Conservation (phyloP, 1,284 basidiomycete species). For the Puccinia triticina region DNA sequence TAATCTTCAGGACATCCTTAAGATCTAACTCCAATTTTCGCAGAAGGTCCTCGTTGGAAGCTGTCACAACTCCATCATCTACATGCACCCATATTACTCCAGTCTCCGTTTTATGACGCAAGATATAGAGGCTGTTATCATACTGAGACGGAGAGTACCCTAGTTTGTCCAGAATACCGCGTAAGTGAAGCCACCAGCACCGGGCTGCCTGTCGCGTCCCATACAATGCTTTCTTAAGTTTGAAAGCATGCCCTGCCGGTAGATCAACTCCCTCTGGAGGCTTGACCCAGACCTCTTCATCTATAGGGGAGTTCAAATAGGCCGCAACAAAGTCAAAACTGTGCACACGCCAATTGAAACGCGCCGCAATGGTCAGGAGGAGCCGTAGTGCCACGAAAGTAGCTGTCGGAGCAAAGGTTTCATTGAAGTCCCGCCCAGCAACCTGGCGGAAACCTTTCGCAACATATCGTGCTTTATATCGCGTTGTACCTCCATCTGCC, state of each 20-base stretch:
- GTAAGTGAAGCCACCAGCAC: conserved; percentile 6
- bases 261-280: neutral
- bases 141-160: neutral
- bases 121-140: neutral
- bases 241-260: neutral
- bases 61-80: neutral
- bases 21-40: neutral
- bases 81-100: neutral
- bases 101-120: neutral
- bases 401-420: neutral
- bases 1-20: neutral
- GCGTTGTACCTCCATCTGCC: neutral
- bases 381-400: neutral
- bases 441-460: conserved; percentile 51
- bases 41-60: neutral
- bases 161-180: neutral
- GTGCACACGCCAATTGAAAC: neutral
- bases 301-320: conserved; percentile 11
- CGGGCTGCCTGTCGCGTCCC: neutral
- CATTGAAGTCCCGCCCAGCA: conserved; percentile 44
- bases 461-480: conserved; percentile 52
- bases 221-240: neutral
- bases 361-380: neutral
- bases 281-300: conserved; percentile 8
- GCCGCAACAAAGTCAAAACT: conserved; percentile 26